Evolutionary conservation across 345 rosid species (phyloP), one percentile per base, ranked within the genome.

Genomic region (Physaria fendleri): DNA sequence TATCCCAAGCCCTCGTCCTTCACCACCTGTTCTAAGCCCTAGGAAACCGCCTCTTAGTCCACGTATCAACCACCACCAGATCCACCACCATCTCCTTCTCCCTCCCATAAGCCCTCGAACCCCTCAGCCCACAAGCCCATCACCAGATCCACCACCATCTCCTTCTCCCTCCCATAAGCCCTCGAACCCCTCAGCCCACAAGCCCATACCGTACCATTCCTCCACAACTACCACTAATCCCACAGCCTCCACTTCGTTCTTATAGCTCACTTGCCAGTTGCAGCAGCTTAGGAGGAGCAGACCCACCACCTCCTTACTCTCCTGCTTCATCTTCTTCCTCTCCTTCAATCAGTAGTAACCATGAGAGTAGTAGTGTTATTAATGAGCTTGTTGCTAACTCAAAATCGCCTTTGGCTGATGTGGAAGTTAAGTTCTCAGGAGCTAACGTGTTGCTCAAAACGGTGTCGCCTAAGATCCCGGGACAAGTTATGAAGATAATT

Each of bases 341-440:
- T 79, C 91, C 33, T 56, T 81, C 59, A 59, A 75, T 64, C 12
- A 62, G 69, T 63, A 62, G 69, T 40, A 56, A 56, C 54, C 69
- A 70, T 39, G 74, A 69, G 59, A 69, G 64, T 56, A 69, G 64
- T 56, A 62, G 74, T 48, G 58, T 63, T 25, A 70, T 70, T 2
- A 85, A 85, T 30, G 96, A 90, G 72, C 86, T 87, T 2, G 85
- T 84, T 2, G 95, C 95, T 0, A 94, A 85, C 64, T 87, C 96
- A 0, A 90, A 84, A 64, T 87, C 99, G 2, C 72, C 81, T 22
- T 25, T 90, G 2, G 99, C 99, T 25, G 96, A 85, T 23, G 97
- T 94, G 29, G 99, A 87, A 69, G 97, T 94, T 7, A 94, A 84
- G 73, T 90, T 85, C 68, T 85, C 87, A 0, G 99, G 99, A 11